These are phyloP conservation scores for Brettanomyces sp. DNA, from an alignment of 805 yeast genomes.

Conservation along the genomic window DNA sequence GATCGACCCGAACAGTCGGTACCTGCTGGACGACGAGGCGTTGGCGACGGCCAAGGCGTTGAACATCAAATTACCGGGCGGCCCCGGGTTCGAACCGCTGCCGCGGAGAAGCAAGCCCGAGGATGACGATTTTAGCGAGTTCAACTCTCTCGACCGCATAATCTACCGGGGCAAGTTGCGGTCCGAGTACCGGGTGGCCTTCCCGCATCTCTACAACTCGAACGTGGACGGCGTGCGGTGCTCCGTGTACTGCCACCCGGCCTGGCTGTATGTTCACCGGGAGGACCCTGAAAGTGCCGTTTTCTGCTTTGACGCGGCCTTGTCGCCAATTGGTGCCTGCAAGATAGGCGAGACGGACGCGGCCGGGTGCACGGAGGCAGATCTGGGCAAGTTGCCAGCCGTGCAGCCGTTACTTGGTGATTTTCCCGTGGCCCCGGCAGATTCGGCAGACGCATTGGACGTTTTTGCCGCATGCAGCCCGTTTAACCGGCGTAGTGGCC, in stretches of 20 bases:
- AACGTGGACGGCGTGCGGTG: conserved; percentile 55
- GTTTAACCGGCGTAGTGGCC: conserved; percentile 66
- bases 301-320: conserved; percentile 43
- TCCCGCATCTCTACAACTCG: conserved; percentile 77
- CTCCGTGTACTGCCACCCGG: conserved; percentile 57
- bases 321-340: conserved; percentile 40
- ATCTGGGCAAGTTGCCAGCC: not conserved
- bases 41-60: conserved; percentile 88
- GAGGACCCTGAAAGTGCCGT: conserved; percentile 45
- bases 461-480: conserved; percentile 83
- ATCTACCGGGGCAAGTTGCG: conserved; percentile 70
- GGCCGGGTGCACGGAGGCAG: conserved; percentile 11
- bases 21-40: conserved; percentile 68
- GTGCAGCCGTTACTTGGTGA: conserved; percentile 46
- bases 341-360: conserved; percentile 9
- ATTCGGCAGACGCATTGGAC: conserved; percentile 47
- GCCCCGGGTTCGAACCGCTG: conserved; percentile 90
- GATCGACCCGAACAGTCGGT: conserved; percentile 49
- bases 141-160: conserved; percentile 79
- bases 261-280: conserved; percentile 36
- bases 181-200: conserved; percentile 82
- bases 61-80: conserved; percentile 84
- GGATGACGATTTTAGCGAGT: conserved; percentile 75
- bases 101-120: conserved; percentile 56
- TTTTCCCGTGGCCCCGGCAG: conserved; percentile 35